A percentile compares a stretch with the other conserved stretches of the same genome.
phyloP scores from a whole-genome alignment of 1,284 basidiomycete genomes.

The Irpex rosettiformis region DNA sequence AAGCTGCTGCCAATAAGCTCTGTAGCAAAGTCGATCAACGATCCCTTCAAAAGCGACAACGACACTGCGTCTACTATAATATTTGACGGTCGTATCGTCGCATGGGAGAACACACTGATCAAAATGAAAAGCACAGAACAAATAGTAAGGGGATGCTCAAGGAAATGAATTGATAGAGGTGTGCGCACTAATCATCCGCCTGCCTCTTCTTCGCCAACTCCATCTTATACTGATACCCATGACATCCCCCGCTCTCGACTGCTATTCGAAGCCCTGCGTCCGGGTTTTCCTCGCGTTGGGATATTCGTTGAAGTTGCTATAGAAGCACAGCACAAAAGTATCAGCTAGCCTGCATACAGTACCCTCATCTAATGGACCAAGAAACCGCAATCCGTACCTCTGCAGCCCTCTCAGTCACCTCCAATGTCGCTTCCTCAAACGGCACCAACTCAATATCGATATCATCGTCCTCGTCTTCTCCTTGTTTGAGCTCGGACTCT shows the following conservation, averaged over 20 bases:
- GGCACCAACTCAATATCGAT: conserved; percentile 28
- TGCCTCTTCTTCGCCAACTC: conserved; percentile 59
- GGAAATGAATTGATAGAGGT: neutral
- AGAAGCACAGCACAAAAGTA: neutral
- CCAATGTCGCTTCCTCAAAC: conserved; percentile 34
- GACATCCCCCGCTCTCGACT: conserved; percentile 89
- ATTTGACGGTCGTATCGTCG: conserved; percentile 64
- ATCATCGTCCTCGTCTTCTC: conserved; percentile 24
- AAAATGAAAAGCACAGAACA: no score
- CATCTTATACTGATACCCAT: conserved; percentile 93
- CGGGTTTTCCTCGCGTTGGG: conserved; percentile 53
- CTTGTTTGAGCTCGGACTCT: conserved; percentile 1
- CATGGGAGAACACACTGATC: conserved; percentile 71
- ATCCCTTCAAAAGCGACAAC: conserved; percentile 74
- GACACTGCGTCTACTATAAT: conserved; percentile 82
- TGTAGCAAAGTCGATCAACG: conserved; percentile 85
- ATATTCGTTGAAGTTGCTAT: conserved; percentile 68
- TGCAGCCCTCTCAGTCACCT: conserved; percentile 68
- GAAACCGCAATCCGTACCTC: conserved; percentile 42
- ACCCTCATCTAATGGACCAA: neutral
- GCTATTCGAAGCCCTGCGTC: conserved; percentile 68
- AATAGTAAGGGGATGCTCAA: conserved; percentile 6
- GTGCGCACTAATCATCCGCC: conserved; percentile 76
- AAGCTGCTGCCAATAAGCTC: conserved; percentile 91
- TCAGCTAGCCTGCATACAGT: neutral